A percentile compares a stretch with the other conserved stretches of the same genome.
phyloP scores from a whole-genome alignment of 1,139 yeast genomes.

The Suhomyces coccinellae region DNA sequence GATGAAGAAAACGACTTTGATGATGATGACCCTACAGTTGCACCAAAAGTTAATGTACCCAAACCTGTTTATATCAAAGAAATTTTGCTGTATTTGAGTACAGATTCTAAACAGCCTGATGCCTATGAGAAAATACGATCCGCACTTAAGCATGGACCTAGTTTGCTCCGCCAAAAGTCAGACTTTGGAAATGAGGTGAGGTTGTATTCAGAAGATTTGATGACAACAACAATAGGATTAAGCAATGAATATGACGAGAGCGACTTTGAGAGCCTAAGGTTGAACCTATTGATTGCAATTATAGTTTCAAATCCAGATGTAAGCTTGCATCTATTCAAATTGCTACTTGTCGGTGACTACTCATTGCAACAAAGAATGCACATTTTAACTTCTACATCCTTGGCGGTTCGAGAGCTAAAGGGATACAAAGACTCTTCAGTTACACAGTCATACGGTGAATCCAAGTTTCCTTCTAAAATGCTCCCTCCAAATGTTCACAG shows the following conservation, averaged over 20 bases:
- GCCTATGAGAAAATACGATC: constrained; percentile 53
- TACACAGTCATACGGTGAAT: constrained; percentile 33
- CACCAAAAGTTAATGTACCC: constrained; percentile 35
- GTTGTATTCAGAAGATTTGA: constrained; percentile 48
- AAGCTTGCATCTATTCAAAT: constrained; percentile 38
- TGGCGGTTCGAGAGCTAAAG: constrained; percentile 59
- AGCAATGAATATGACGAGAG: constrained; percentile 49
- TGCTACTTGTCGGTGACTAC: constrained; percentile 60
- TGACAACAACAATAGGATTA: constrained; percentile 48
- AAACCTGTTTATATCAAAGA: constrained; percentile 66
- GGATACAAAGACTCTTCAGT: constrained; percentile 55
- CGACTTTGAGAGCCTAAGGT: constrained; percentile 50
- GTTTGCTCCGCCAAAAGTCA: constrained; percentile 54
- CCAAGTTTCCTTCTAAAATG: constrained; percentile 39
- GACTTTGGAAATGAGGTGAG: constrained; percentile 54
- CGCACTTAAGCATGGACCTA: constrained; percentile 56
- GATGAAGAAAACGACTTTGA: constrained; percentile 46
- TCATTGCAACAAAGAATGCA: constrained; percentile 62
- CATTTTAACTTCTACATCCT: constrained; percentile 54
- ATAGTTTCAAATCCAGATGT: constrained; percentile 48
- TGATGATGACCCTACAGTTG: constrained; percentile 51
- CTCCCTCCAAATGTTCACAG: constrained; percentile 51
- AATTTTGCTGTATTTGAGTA: constrained; percentile 51
- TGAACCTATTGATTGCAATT: constrained; percentile 54
- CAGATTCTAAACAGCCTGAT: constrained; percentile 42